These are phyloP conservation scores for Fusarium denticulatum DNA, from an alignment of 2,329 filamentous ascomycete genomes.

Conservation along the genomic window DNA sequence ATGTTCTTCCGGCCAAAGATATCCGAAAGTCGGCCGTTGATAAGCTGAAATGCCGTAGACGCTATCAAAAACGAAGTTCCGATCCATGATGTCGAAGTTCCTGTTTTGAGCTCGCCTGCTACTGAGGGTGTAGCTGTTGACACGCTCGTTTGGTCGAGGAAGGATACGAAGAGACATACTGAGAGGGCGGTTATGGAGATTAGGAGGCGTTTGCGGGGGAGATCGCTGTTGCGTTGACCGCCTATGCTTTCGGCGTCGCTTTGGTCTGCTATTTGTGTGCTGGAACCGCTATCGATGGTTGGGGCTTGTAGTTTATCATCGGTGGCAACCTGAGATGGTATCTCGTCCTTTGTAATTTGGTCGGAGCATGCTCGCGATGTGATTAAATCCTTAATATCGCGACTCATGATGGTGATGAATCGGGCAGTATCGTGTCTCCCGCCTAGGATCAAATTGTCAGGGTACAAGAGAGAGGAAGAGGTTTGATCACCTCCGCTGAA, in stretches of 20 bases:
- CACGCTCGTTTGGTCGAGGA: neutral
- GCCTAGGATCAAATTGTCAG: no score
- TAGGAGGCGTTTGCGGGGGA: conserved; percentile 47
- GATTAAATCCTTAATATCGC: neutral
- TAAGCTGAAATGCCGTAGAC: neutral
- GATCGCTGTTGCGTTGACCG: conserved; percentile 47
- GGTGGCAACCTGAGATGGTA: fast-evolving
- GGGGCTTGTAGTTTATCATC: neutral
- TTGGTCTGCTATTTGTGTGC: neutral
- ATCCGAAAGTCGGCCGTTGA: neutral
- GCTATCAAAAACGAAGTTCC: neutral
- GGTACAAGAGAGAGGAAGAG: no score
- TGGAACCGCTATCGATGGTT: neutral
- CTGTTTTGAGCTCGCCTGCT: neutral
- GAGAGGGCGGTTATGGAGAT: conserved; percentile 23
- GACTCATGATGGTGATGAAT: neutral
- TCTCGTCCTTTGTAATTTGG: neutral
- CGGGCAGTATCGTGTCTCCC: no score
- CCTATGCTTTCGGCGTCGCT: conserved; percentile 38
- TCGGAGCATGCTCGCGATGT: neutral
- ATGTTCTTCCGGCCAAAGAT: neutral
- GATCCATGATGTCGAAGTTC: neutral
- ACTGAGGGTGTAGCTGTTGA: neutral
- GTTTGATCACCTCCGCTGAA: neutral
- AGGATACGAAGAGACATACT: neutral